Evolutionary conservation across 768 basidiomycete species (phyloP).

Genomic region (Collybia nuda): DNA sequence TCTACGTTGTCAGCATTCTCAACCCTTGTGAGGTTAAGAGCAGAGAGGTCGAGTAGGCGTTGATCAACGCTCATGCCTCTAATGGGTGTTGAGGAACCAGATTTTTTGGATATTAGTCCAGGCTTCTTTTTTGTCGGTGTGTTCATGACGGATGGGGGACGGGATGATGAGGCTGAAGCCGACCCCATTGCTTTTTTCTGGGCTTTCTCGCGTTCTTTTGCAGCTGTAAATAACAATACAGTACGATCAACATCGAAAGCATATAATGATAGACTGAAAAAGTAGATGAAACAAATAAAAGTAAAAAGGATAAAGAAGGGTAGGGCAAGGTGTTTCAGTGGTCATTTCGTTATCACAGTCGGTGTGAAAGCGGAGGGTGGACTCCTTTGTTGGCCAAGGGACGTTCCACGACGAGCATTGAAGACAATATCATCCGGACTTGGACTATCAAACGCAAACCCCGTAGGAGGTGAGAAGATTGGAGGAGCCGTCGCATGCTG

Average conservation of each 20-base stretch:
- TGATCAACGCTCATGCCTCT: conserved; percentile 42
- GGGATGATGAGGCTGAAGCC: conserved; percentile 43
- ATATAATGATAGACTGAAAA: conserved; percentile 21
- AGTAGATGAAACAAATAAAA: conserved; percentile 10
- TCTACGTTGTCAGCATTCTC: conserved; percentile 39
- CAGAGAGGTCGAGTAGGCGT: conserved; percentile 70
- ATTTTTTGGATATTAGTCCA: conserved; percentile 25
- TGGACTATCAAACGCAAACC: conserved; percentile 75
- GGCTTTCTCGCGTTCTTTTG: conserved; percentile 78
- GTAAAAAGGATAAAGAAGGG: conserved; percentile 11
- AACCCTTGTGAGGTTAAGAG: conserved; percentile 59
- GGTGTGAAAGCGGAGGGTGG: conserved; percentile 12
- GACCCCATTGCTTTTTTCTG: conserved; percentile 46
- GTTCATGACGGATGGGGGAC: conserved; percentile 42
- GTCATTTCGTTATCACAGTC: not conserved
- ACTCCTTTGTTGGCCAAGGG: conserved; percentile 42
- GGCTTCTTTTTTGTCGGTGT: conserved; percentile 48
- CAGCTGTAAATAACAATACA: conserved; percentile 57
- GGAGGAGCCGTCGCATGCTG: conserved; percentile 26
- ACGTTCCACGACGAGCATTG: conserved; percentile 76
- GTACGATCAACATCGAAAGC: conserved; percentile 34
- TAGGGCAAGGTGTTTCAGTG: conserved; percentile 7
- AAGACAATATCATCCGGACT: conserved; percentile 92
- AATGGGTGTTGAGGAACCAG: conserved; percentile 43
- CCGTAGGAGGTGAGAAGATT: conserved; percentile 29